phyloP scores from a whole-genome alignment of 306 rosid genomes.

The Prunus dulcis region DNA sequence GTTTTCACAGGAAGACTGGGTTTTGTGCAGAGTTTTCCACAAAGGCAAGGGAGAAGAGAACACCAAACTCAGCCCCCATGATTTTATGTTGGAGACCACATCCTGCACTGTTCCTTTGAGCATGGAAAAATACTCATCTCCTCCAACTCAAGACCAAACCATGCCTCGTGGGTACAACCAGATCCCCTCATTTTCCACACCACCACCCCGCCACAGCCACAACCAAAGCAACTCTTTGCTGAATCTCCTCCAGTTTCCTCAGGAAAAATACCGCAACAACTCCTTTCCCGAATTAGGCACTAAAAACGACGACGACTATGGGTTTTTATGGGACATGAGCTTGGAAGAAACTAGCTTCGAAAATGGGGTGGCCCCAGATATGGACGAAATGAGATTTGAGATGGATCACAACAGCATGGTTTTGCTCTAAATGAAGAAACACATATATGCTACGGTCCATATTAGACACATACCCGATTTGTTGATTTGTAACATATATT shows the following conservation, averaged over 20 bases:
- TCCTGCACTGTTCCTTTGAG: constrained; percentile 25
- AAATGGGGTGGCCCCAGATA: constrained; percentile 35
- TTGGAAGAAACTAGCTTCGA: constrained; percentile 55
- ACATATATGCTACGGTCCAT: neutral
- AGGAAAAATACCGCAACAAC: constrained; percentile 32
- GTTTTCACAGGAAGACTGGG: constrained; percentile 92
- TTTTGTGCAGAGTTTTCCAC: constrained; percentile 84
- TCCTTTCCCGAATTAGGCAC: constrained; percentile 34
- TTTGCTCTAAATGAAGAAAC: constrained; percentile 37
- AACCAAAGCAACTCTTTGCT: constrained; percentile 41
- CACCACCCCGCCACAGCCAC: constrained; percentile 32
- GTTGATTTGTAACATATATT: constrained; percentile 10
- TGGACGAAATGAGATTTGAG: constrained; percentile 72
- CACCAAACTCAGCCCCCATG: constrained; percentile 45
- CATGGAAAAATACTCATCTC: constrained; percentile 26
- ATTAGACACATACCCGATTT: neutral
- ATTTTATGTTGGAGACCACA: constrained; percentile 30
- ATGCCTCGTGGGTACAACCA: constrained; percentile 41
- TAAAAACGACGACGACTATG: constrained; percentile 59
- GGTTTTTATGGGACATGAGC: constrained; percentile 77
- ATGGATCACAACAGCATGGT: constrained; percentile 55
- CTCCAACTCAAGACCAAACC: constrained; percentile 34
- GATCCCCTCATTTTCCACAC: constrained; percentile 49
- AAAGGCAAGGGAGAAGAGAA: constrained; percentile 65
- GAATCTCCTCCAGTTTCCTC: constrained; percentile 56